Base-by-base conservation (phyloP, 345 rosid genomes). In the Eucalyptus grandis region DNA sequence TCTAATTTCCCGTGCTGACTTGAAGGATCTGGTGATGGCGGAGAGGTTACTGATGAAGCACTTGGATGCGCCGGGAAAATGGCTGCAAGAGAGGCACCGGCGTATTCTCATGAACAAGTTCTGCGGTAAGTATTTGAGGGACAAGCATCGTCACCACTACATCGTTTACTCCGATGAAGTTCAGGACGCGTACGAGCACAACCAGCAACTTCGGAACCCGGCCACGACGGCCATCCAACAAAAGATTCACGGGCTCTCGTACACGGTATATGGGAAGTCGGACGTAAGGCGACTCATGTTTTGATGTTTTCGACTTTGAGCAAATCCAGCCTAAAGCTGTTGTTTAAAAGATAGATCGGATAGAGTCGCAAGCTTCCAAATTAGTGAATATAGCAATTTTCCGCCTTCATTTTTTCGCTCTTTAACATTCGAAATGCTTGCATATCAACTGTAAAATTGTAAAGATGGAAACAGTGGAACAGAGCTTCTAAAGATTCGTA, bases 231-330 rank as follows among this genome's bases (percentile, higher is more conserved):
- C 99, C 21, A 96, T 95, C 81, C 97, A 97, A 87, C 99, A 98
- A 93, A 97, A 99, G 58, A 89, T 98, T 88, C 99, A 98, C 47
- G 99, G 99, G 4, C 97, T 98, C 8, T 92, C 99, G 0, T 98
- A 98, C 90, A 93, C 97, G 4, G 94, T 96, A 51, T 96, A 97
- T 7, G 99, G 99, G 40, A 96, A 97, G 89, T 95, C 98, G 2
- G 99, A 98, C 67, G 99, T 97, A 5, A 91, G 99, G 80, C 95
- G 99, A 87, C 97, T 98, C 69, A 96, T 97, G 98, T 98, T 98
- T n/a, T 67, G 98, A 96, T 89, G 97, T 97, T 92, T 98, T 98
- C 86, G 98, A 98, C 93, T 98, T 98, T 16, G 99, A 98, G 93
- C 98, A 97, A 92, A 94, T 91, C 86, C 99, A 95, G 90, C 98